Evolutionary conservation across 305 asterid species (phyloP), one percentile per base, ranked within the genome.

Genomic region (Rubia tinctorum): DNA sequence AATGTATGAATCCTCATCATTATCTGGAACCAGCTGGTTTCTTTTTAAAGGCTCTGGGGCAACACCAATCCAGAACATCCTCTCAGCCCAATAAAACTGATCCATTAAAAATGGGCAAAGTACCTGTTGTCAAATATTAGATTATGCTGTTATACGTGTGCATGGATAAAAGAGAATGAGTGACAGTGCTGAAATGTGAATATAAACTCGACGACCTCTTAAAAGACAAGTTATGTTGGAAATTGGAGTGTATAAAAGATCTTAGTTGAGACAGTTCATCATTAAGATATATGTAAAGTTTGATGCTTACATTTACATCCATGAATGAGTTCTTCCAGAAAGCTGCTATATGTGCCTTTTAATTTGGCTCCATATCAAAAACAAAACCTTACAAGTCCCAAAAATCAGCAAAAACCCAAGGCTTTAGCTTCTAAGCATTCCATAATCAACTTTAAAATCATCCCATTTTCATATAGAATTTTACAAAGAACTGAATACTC

Each of bases 51-150:
- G 97, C 87, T 90, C 92, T 0, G 97, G 84, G 78, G 96, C 81
- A 72, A 94, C 99, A 23, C 99, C 99, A 43, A 91, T 91, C 99
- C 99, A 91, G 87, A 78, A 90, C 97, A 94, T 91, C 79, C 97
- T 89, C 86, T 94, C 99, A 20, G 97, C 97, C 97, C 99, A 94
- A 68, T 94, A 94, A 81, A 88, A 91, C 70, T 94, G 97, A 80
- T 94, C 99, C 85, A 91, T 82, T 78, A 90, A 83, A 80, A 94
- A 90, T 15, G 97, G 99, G 65, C 99, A 94, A 68, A 94, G 77
- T 43, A 94, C 82, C 99, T 94, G 89, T 69, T 68, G 79, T 66
- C 9, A 23, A 22, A 20, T 60, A 43, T 63, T 25, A 73, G 27
- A 51, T 62, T 17, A 42, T 9, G 14, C 40, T 37, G 40, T 7